Evolutionary conservation across 768 basidiomycete species (phyloP).

Genomic region (Lactifluus subvellereus): DNA sequence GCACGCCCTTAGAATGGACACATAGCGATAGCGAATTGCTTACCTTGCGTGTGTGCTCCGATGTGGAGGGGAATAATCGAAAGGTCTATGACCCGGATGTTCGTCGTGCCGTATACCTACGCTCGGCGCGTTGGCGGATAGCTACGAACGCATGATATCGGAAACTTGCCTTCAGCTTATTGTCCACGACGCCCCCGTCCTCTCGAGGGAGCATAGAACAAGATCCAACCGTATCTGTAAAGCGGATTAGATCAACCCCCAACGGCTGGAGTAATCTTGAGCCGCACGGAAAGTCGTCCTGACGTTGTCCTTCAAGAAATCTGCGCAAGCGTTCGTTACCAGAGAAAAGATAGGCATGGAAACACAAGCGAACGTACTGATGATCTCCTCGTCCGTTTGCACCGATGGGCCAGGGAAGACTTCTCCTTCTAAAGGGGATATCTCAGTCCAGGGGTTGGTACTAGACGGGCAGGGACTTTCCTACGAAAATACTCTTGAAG

Average conservation of each 20-base stretch:
- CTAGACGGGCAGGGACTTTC: not conserved
- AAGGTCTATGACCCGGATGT: slow-evolving; percentile 31
- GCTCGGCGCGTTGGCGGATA: not conserved
- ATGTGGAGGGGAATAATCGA: slow-evolving; percentile 30
- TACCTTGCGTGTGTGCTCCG: slow-evolving; percentile 25
- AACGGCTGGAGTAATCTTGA: no score
- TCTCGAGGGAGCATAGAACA: slow-evolving; percentile 22
- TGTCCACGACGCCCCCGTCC: slow-evolving; percentile 22
- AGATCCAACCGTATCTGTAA: slow-evolving; percentile 18
- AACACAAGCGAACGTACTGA: not conserved
- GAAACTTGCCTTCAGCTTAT: slow-evolving; percentile 17
- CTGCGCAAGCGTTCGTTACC: not conserved
- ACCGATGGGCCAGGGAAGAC: slow-evolving; percentile 14
- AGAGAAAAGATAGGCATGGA: not conserved
- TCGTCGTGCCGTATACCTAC: slow-evolving; percentile 30
- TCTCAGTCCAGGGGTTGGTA: not conserved
- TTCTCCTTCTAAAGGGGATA: slow-evolving; percentile 12
- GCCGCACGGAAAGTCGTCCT: slow-evolving; percentile 7
- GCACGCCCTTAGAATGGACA: not conserved
- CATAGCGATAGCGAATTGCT: not conserved
- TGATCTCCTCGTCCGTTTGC: slow-evolving; percentile 19
- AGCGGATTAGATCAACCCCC: not conserved
- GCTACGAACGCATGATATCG: not conserved
- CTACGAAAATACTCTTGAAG: slow-evolving; percentile 20
- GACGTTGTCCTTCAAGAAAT: not conserved